Percentiles rank a stretch among this genome's conserved stretches.
Conservation (phyloP, 805 yeast genomes). For the Maudiozyma pseudohumilis region DNA sequence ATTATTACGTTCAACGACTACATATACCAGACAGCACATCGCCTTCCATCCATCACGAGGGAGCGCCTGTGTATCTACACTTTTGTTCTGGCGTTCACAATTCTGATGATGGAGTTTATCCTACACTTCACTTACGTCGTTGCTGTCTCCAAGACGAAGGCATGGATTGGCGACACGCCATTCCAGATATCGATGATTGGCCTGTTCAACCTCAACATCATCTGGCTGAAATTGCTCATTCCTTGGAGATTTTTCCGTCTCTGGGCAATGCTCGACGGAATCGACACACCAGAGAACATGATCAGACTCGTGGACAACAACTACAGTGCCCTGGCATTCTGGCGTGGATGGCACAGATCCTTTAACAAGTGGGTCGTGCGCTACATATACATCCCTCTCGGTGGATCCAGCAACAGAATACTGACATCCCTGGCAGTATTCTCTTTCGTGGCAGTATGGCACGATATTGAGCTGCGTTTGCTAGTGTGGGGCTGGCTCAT, state of each 20-base stretch:
- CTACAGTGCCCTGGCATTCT: slow-evolving; percentile 85
- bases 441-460: slow-evolving; percentile 96
- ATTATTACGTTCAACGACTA: slow-evolving; percentile 87
- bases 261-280: slow-evolving; percentile 87
- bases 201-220: slow-evolving; percentile 74
- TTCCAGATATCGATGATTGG: slow-evolving; percentile 94
- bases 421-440: slow-evolving; percentile 77
- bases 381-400: slow-evolving; percentile 84
- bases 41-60: slow-evolving; percentile 48
- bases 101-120: slow-evolving; percentile 80
- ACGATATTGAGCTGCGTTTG: slow-evolving; percentile 81
- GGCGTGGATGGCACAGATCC: slow-evolving; percentile 99
- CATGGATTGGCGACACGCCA: slow-evolving; percentile 85
- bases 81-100: slow-evolving; percentile 56
- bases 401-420: slow-evolving; percentile 66
- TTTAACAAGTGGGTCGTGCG: slow-evolving; percentile 84
- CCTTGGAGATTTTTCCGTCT: slow-evolving; percentile 95
- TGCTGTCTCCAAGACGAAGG: slow-evolving; percentile 80
- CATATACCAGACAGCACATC: slow-evolving; percentile 55
- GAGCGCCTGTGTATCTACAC: slow-evolving; percentile 53
- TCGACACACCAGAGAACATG: slow-evolving; percentile 98
- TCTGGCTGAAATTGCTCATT: slow-evolving; percentile 85
- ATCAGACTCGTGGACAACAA: slow-evolving; percentile 91
- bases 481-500: slow-evolving; percentile 94
- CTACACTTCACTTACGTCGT: slow-evolving; percentile 87